phyloP scores from a whole-genome alignment of 1,139 yeast species.

The Yamadazyma diddensiae region DNA sequence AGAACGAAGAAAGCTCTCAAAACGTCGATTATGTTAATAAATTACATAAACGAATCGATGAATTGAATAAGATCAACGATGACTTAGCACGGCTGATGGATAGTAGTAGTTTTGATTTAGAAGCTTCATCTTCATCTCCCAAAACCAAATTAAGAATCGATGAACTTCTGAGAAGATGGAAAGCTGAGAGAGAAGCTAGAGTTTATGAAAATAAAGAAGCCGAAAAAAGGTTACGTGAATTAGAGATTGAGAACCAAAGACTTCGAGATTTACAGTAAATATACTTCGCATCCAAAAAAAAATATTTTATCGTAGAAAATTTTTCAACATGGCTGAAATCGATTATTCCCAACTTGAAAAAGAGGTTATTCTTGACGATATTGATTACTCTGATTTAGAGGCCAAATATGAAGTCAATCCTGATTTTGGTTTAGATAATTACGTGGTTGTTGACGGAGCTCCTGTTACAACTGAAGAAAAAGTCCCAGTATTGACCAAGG shows the following conservation, averaged over 20 bases:
- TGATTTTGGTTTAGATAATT: slow-evolving; percentile 68
- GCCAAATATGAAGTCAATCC: slow-evolving; percentile 62
- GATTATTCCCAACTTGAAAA: slow-evolving; percentile 40
- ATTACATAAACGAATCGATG: slow-evolving; percentile 30
- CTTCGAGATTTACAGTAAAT: slow-evolving; percentile 22
- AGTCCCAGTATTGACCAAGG: slow-evolving; percentile 80
- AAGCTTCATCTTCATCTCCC: slow-evolving; percentile 21
- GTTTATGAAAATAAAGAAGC: slow-evolving; percentile 59
- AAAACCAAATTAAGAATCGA: slow-evolving; percentile 51
- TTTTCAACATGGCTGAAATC: slow-evolving; percentile 20
- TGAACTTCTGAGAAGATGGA: slow-evolving; percentile 63
- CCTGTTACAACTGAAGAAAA: slow-evolving; percentile 93
- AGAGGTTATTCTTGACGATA: slow-evolving; percentile 49
- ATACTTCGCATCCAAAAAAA: slow-evolving; percentile 3
- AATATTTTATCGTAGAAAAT: slow-evolving; percentile 6
- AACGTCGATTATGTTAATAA: slow-evolving; percentile 24
- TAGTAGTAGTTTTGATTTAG: no score
- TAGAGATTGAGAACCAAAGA: slow-evolving; percentile 53
- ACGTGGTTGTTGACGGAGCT: slow-evolving; percentile 89
- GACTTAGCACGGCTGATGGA: slow-evolving; percentile 12
- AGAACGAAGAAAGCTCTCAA: slow-evolving; percentile 22
- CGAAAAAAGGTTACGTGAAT: slow-evolving; percentile 44
- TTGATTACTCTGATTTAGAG: slow-evolving; percentile 89
- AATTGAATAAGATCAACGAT: slow-evolving; percentile 26
- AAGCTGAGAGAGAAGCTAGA: slow-evolving; percentile 68